Percentiles rank a stretch among this genome's conserved stretches.
phyloP scores from a whole-genome alignment of 2,329 filamentous ascomycete genomes.

The Ophiosphaerella narmari region DNA sequence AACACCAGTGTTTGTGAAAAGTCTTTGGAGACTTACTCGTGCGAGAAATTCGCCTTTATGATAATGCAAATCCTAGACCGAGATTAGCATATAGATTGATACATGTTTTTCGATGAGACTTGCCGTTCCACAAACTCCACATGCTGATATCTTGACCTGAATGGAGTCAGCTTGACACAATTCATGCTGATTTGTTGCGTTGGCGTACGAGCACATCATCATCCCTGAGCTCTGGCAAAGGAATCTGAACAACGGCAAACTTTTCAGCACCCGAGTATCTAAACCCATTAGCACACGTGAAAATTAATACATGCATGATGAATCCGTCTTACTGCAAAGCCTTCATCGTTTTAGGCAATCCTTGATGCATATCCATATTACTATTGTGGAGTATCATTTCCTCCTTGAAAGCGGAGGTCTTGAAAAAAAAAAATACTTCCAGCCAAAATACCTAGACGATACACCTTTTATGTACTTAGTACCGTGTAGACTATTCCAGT shows the following conservation, averaged over 20 bases:
- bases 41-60: conserved; percentile 33
- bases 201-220: conserved; percentile 27
- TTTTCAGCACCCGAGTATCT: conserved; percentile 27
- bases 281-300: neutral
- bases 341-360: conserved; percentile 26
- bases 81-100: neutral
- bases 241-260: conserved; percentile 24
- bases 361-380: neutral
- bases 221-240: conserved; percentile 21
- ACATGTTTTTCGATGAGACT: neutral
- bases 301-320: too few relatives aligned
- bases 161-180: neutral
- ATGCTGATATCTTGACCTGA: conserved; percentile 30
- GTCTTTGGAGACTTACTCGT: conserved; percentile 6
- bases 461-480: neutral
- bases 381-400: too few relatives aligned
- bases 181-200: neutral
- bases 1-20: neutral
- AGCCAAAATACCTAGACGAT: too few relatives aligned
- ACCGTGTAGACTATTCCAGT: too few relatives aligned
- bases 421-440: too few relatives aligned
- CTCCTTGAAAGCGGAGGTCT: too few relatives aligned
- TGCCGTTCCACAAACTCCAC: conserved; percentile 31
- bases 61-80: conserved; percentile 27
- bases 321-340: conserved; percentile 21